These are phyloP conservation scores for Melaleuca quinquenervia DNA, from an alignment of 345 rosid species.

Conservation along the genomic window DNA sequence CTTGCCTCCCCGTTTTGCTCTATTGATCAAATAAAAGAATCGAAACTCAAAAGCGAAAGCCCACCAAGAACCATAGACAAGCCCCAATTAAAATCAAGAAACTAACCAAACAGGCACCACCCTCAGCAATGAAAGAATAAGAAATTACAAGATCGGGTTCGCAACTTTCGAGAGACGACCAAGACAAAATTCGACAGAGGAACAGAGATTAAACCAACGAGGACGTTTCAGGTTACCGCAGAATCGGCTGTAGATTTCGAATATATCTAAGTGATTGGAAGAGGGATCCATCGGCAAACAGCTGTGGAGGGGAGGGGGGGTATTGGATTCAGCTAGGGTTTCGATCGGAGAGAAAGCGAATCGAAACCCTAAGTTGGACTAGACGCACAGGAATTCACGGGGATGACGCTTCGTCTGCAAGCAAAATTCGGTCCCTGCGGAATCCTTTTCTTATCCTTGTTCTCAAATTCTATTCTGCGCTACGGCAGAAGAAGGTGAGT, in stretches of 20 bases:
- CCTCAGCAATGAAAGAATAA: neutral
- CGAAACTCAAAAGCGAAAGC: neutral
- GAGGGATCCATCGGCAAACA: neutral
- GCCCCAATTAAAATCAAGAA: neutral
- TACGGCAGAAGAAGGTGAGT: neutral
- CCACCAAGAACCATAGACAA: neutral
- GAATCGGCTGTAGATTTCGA: conserved; percentile 2
- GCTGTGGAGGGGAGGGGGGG: neutral
- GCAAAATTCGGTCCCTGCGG: neutral
- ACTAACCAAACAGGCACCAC: neutral
- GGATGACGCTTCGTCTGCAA: neutral
- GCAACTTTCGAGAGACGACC: neutral
- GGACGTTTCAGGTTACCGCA: neutral
- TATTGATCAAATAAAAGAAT: neutral
- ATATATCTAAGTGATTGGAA: neutral
- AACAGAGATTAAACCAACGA: neutral
- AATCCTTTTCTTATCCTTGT: neutral
- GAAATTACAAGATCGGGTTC: neutral
- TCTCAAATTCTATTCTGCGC: neutral
- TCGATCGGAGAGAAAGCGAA: neutral
- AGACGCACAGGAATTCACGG: neutral
- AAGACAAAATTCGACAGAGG: neutral
- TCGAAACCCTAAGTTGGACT: neutral
- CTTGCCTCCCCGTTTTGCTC: neutral
- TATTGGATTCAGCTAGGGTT: neutral